phyloP scores from a whole-genome alignment of 371 early-diverging fungal genomes.

The Saksenaea vasiformis region DNA sequence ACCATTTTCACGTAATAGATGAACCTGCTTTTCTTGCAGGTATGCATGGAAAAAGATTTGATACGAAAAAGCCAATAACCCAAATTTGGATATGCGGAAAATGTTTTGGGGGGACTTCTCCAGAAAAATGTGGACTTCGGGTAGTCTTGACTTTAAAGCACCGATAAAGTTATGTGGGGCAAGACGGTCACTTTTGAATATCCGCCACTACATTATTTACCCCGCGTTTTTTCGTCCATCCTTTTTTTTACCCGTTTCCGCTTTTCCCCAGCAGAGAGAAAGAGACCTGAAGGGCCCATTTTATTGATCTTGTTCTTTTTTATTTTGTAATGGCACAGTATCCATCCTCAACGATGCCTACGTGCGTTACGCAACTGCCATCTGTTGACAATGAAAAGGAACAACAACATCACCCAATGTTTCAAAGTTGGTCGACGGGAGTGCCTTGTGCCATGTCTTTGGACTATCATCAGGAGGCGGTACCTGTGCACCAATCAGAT shows the following conservation, averaged over 20 bases:
- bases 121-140: no score
- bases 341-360: not conserved
- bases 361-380: not conserved
- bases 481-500: constrained; percentile 5
- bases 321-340: not conserved
- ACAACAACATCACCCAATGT: not conserved
- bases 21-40: no score
- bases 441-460: not conserved
- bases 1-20: no score
- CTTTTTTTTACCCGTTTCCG: not conserved
- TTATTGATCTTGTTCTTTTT: not conserved
- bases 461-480: constrained; percentile 2
- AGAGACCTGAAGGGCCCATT: not conserved
- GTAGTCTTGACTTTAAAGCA: no score
- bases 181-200: constrained; percentile 4
- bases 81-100: no score
- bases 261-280: constrained; percentile 8
- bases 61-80: no score
- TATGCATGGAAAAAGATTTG: no score
- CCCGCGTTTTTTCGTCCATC: constrained; percentile 2
- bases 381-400: not conserved
- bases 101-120: no score
- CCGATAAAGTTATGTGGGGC: no score
- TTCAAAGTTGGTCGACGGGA: not conserved
- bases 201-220: constrained; percentile 2